Evolutionary conservation across 768 basidiomycete genomes (phyloP), one percentile per base, ranked within the genome.

Genomic region (Naganishia friedmannii): DNA sequence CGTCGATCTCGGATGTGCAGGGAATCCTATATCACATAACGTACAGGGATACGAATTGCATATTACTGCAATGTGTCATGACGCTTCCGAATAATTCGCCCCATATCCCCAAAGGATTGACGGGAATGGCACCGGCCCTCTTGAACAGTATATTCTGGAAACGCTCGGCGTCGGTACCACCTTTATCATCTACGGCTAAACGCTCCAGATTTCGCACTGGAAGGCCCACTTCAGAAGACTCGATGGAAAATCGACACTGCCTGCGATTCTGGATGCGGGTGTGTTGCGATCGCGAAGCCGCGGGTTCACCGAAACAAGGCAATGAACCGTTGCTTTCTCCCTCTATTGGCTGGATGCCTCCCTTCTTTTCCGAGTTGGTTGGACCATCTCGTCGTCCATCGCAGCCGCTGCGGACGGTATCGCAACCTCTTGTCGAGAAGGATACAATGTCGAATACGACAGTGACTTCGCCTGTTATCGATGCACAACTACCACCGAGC

Each of bases 1-100:
- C 3, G 29, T 68, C 6, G 67, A 42, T 39, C 7, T 32, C 29
- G 6, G 31, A 54, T 31, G 21, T 48, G n/a, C 29, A 72, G 71
- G 78, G 78, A 5, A 79, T 79, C 31, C 70, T 80, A 19, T 79
- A 79, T 55, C 79, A 80, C 67, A 23, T 78, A 4, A 67, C 74
- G 0, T 48, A 63, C 17, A 34, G 65, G 19, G 28, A 68, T 39
- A 29, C 53, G 8, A 26, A 23, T 15, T 51, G 51, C 28, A 46
- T 53, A 29, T n/a, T 72, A 21, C 56, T 72, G 15, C 71, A 72
- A 65, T 72, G 71, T 29, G 71, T 72, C 4, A 45, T 68, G 48
- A 26, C 57, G 3, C 67, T 72, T 48, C 54, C 66, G 10, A 21
- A 31, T 15, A 48, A 65, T 60, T 72, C 71, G 45, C 71, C 71